Evolutionary conservation across 2,329 filamentous ascomycete genomes (phyloP).

Genomic region (Trichophyton schoenleinii): DNA sequence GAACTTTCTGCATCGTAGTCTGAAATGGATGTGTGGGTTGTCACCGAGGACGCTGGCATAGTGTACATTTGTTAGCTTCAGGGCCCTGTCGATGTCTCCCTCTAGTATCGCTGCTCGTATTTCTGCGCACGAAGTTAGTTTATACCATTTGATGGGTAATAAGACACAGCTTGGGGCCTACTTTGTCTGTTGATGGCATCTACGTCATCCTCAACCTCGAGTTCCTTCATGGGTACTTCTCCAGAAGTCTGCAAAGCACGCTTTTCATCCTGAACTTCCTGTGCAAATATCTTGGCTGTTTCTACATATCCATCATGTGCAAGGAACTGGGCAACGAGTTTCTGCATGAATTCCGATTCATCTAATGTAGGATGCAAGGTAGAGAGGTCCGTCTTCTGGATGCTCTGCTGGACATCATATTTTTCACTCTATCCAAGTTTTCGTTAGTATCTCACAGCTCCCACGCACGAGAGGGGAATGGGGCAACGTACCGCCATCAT

Average conservation of each 20-base stretch:
- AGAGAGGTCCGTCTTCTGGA: constrained; percentile 47
- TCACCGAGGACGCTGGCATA: constrained; percentile 71
- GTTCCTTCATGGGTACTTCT: constrained; percentile 39
- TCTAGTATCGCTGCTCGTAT: constrained; percentile 80
- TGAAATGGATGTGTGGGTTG: constrained; percentile 78
- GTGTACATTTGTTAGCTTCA: constrained; percentile 65
- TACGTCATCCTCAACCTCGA: constrained; percentile 64
- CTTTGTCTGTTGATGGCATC: constrained; percentile 80
- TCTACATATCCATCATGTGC: constrained; percentile 94
- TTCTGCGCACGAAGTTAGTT: constrained; percentile 37
- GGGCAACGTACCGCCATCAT: constrained; percentile 56
- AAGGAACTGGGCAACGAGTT: constrained; percentile 74
- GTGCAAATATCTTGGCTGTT: constrained; percentile 74
- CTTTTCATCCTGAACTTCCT: constrained; percentile 65
- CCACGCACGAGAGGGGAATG: background rate
- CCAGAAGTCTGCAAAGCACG: constrained; percentile 52
- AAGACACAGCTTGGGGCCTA: constrained; percentile 34
- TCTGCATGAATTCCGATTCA: constrained; percentile 69
- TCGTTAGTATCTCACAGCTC: background rate
- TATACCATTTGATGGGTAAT: background rate
- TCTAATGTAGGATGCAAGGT: constrained; percentile 50
- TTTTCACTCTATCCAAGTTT: constrained; percentile 44
- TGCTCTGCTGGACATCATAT: constrained; percentile 46
- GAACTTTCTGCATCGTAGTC: constrained; percentile 78
- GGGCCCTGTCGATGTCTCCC: constrained; percentile 78